A percentile compares a stretch with the other conserved stretches of the same genome.
These are phyloP conservation scores for Rhizophagus clarus DNA, from an alignment of 192 early-diverging fungal species.

Conservation along the genomic window DNA sequence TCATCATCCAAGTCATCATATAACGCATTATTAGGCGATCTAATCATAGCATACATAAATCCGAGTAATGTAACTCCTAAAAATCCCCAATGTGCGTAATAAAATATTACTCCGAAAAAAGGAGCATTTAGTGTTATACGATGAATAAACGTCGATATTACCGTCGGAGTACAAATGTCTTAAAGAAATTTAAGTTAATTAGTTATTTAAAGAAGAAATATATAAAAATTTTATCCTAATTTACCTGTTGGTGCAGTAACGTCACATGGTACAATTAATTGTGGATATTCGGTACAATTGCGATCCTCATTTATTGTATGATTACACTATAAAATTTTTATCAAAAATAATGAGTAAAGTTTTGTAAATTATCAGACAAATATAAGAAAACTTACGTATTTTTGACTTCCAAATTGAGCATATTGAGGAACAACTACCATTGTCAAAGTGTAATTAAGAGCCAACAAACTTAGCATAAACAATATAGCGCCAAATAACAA, in stretches of 20 bases:
- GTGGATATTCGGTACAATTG: conserved; percentile 50
- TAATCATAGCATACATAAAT: conserved; percentile 44
- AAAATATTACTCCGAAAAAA: conserved; percentile 56
- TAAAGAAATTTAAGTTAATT: neutral
- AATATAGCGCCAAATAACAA: conserved; percentile 53
- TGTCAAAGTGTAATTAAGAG: conserved; percentile 56
- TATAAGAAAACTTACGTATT: conserved; percentile 48
- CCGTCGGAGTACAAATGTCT: conserved; percentile 61
- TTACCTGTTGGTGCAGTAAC: conserved; percentile 47
- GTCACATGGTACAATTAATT: conserved; percentile 61
- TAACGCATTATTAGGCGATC: conserved; percentile 37
- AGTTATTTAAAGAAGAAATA: neutral
- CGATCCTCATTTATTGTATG: conserved; percentile 41
- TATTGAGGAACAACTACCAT: conserved; percentile 62
- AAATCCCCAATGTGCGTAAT: conserved; percentile 59
- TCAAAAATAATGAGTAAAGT: neutral
- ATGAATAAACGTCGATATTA: conserved; percentile 51
- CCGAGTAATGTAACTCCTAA: conserved; percentile 43
- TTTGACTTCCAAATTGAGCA: conserved; percentile 63
- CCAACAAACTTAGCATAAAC: conserved; percentile 55
- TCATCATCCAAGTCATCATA: conserved; percentile 42
- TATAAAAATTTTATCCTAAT: neutral
- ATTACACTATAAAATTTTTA: conserved; percentile 54
- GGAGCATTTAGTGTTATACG: conserved; percentile 53
- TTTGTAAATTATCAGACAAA: neutral